phyloP scores from a whole-genome alignment of 306 rosid species.

The Medicago ruthenica region DNA sequence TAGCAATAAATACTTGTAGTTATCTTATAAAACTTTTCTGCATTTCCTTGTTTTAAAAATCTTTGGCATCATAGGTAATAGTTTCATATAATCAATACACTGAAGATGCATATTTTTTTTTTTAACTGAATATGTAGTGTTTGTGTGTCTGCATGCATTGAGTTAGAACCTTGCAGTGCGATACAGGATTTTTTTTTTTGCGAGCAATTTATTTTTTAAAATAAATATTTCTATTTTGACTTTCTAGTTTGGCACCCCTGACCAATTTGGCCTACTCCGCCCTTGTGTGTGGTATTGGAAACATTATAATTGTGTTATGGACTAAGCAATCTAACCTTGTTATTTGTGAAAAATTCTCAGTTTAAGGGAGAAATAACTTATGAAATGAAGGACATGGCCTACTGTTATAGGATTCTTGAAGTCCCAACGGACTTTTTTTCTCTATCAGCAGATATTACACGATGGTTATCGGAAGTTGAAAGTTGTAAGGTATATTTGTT shows the following conservation, averaged over 20 bases:
- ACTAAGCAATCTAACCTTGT: constrained; percentile 29
- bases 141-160: background rate
- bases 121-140: background rate
- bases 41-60: constrained; percentile 6
- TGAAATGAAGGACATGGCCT: constrained; percentile 87
- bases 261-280: constrained; percentile 5
- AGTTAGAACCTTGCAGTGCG: background rate
- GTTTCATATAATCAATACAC: constrained; percentile 5
- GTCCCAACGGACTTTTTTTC: constrained; percentile 71
- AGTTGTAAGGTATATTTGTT: constrained; percentile 65
- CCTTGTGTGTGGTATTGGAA: constrained; percentile 16
- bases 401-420: constrained; percentile 67
- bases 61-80: background rate
- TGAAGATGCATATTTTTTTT: constrained; percentile 29
- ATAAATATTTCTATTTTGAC: constrained; percentile 8
- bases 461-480: constrained; percentile 90
- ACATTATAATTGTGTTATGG: constrained; percentile 14
- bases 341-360: constrained; percentile 53
- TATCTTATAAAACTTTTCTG: background rate
- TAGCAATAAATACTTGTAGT: constrained; percentile 18
- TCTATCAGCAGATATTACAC: constrained; percentile 72
- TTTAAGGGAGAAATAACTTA: constrained; percentile 85
- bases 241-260: constrained; percentile 23
- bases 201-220: background rate
- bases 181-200: background rate